A percentile compares a stretch with the other conserved stretches of the same genome.
These are phyloP conservation scores for Aspergillus sp. DNA, from an alignment of 2,329 filamentous ascomycete species.

Conservation along the genomic window DNA sequence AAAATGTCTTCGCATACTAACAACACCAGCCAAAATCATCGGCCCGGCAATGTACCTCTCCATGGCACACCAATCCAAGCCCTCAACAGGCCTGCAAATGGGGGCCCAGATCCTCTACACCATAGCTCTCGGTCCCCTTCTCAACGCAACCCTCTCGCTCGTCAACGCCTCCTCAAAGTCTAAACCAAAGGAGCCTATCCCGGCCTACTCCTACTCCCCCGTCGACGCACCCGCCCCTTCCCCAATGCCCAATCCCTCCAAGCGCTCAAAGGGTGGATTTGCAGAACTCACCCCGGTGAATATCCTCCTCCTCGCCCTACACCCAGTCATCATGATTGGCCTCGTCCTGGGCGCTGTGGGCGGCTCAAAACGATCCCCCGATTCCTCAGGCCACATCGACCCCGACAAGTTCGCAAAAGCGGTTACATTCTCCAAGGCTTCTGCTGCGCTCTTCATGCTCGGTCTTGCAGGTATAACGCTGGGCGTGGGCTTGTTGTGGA, in stretches of 20 bases:
- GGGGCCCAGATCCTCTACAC: not conserved
- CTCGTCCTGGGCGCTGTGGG: not conserved
- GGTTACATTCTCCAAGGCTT: not conserved
- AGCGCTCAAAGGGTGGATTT: not conserved
- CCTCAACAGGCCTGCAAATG: not conserved
- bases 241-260: not conserved
- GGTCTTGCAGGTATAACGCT: not conserved
- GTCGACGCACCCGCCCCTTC: not conserved
- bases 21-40: not conserved
- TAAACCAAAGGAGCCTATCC: not conserved
- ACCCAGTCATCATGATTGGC: not conserved
- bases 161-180: not conserved
- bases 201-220: no score
- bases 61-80: not conserved
- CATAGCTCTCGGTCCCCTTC: not conserved
- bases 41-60: not conserved
- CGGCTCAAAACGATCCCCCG: not conserved
- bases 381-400: not conserved
- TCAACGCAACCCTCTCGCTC: not conserved
- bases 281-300: not conserved
- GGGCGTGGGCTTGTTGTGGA: not conserved
- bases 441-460: not conserved
- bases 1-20: no score
- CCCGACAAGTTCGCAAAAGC: not conserved
- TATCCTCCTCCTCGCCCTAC: not conserved